Base-by-base conservation (phyloP, 371 early-diverging fungal species). In the Haplosporangium sp. region DNA sequence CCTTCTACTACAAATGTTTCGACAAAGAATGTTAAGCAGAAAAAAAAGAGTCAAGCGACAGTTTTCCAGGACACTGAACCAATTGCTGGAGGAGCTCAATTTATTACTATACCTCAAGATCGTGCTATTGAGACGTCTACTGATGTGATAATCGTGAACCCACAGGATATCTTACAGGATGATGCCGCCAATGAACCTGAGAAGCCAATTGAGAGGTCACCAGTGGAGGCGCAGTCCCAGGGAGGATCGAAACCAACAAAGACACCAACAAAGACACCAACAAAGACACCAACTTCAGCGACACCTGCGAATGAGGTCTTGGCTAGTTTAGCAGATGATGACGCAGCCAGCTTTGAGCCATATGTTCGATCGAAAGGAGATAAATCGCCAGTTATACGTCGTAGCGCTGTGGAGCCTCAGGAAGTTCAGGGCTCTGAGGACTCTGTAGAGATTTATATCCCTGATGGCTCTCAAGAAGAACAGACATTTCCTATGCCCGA, bases 301-400 rank as follows among this genome's bases (percentile, higher is more conserved):
- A 19, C 10, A 37, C 9, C 48, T 27, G 50, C 40, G 8, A 63
- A 47, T 19, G 71, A 69, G 48, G 39, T 74, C 55, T 58, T 57
- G 10, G 60, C 67, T 1, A 72, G 77, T 5, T 62, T 69, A 3
- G 77, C 66, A 11, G 77, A 64, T 47, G 67, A 71, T 34, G 73
- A 20, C 3, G 40, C 61, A 0, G 11, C 39, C 13, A 64, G 65
- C 10, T 64, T 61, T 34, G 77, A 58, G 59, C 47, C 44, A 20
- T 48, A 35, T n/a, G 56, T 66, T 38, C 63, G 71, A n/a, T 11
- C 11, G 8, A 57, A 56, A 34, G 57, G 45, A 8, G 37, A 39
- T 13, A 34, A 38, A 17, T 38, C 55, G 6, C 44, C 56, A 13
- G 48, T 47, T 7, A n/a, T 15, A 11, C 37, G 45, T 17, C 27